Evolutionary conservation across 371 early-diverging fungal genomes (phyloP).

Genomic region (Apophysomyces trapeziformis): DNA sequence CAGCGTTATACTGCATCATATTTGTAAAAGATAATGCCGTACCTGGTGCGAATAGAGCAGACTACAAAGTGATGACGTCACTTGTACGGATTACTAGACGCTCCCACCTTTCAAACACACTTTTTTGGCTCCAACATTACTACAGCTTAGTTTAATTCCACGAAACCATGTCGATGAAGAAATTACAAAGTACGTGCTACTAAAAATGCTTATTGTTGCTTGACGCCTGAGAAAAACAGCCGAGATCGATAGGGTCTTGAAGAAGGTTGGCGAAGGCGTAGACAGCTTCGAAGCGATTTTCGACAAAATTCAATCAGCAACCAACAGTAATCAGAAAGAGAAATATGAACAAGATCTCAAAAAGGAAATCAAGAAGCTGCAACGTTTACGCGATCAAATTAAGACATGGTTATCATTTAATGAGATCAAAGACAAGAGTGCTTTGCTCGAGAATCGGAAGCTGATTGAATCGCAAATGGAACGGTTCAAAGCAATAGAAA

Average conservation of each 20-base stretch:
- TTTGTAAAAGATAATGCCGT: no score
- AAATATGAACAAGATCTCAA: slow-evolving; percentile 96
- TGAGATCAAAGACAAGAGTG: slow-evolving; percentile 96
- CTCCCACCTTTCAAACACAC: no score
- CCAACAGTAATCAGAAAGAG: slow-evolving; percentile 89
- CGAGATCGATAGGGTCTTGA: slow-evolving; percentile 94
- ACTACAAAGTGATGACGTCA: no score
- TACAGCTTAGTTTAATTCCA: neutral
- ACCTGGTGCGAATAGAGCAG: no score
- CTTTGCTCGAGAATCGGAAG: slow-evolving; percentile 86
- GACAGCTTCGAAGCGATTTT: slow-evolving; percentile 91
- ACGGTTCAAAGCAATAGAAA: slow-evolving; percentile 95
- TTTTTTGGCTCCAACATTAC: neutral
- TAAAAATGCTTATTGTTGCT: slow-evolving; percentile 5
- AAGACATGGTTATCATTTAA: slow-evolving; percentile 92
- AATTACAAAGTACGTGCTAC: slow-evolving; percentile 40
- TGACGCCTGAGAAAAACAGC: slow-evolving; percentile 40
- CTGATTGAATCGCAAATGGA: slow-evolving; percentile 98
- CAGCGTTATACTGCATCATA: no score
- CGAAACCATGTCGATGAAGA: slow-evolving; percentile 41
- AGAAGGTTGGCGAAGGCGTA: slow-evolving; percentile 96
- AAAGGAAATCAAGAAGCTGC: slow-evolving; percentile 98
- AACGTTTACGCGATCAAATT: slow-evolving; percentile 95
- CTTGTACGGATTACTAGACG: no score
- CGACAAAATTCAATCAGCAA: slow-evolving; percentile 85